Evolutionary conservation across 768 basidiomycete genomes (phyloP).

Genomic region (Cystofilobasidium ferigula): DNA sequence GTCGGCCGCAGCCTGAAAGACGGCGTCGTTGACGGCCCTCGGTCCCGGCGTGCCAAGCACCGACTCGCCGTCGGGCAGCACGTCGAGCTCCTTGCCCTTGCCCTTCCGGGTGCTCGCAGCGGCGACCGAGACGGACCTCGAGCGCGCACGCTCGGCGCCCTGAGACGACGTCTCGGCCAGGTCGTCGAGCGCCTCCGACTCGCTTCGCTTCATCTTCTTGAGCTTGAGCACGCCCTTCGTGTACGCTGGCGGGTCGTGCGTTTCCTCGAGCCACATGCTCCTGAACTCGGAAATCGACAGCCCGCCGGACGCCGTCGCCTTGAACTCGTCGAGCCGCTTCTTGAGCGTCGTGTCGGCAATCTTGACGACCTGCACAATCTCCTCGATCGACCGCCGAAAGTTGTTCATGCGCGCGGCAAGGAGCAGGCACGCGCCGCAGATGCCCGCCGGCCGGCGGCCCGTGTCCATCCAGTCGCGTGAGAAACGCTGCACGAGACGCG

Average conservation of each 20-base stretch:
- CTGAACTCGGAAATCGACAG: conserved; percentile 82
- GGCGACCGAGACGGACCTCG: conserved; percentile 24
- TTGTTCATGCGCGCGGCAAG: conserved; percentile 98
- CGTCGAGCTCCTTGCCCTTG: conserved; percentile 8
- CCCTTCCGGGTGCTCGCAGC: background rate
- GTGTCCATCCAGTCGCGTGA: conserved; percentile 95
- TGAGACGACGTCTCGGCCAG: conserved; percentile 10
- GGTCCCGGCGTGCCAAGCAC: background rate
- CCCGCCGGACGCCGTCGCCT: conserved; percentile 69
- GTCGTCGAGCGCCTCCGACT: conserved; percentile 26
- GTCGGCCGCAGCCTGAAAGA: conserved; percentile 19
- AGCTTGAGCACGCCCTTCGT: conserved; percentile 16
- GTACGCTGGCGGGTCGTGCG: conserved; percentile 83
- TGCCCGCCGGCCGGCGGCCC: conserved; percentile 88
- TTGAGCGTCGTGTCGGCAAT: conserved; percentile 90
- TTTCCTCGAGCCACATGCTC: conserved; percentile 79
- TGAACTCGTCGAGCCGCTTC: conserved; percentile 91
- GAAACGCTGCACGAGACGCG: conserved; percentile 84
- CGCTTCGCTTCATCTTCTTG: conserved; percentile 5
- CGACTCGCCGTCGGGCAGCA: conserved; percentile 12
- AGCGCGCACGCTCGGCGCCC: background rate
- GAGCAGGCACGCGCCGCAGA: conserved; percentile 89
- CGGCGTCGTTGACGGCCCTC: conserved; percentile 1
- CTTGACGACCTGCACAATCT: conserved; percentile 97
- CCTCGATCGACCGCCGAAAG: conserved; percentile 80